Evolutionary conservation across 768 basidiomycete genomes (phyloP).

Genomic region (Xerocomellus amylosporus): DNA sequence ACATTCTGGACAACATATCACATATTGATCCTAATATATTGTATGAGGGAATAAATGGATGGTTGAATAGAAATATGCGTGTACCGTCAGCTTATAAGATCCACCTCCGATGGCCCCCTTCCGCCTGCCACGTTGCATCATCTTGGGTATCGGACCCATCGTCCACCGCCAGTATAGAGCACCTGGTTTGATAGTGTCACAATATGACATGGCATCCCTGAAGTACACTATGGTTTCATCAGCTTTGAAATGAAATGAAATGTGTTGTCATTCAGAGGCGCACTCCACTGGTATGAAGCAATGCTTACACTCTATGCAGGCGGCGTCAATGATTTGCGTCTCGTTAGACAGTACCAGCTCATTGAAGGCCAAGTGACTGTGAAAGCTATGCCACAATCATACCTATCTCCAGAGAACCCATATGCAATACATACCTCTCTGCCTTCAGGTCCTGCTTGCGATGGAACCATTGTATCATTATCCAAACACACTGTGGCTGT

Average conservation of each 20-base stretch:
- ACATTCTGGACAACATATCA: too few relatives aligned
- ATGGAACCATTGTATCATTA: slow-evolving; percentile 3
- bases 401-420: too few relatives aligned
- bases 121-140: too few relatives aligned
- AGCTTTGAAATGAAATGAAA: background rate
- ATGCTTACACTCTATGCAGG: background rate
- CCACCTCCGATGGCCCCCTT: too few relatives aligned
- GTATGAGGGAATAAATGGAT: too few relatives aligned
- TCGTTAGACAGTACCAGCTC: background rate
- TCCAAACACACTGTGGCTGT: background rate
- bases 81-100: too few relatives aligned
- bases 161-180: too few relatives aligned
- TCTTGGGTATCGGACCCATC: too few relatives aligned
- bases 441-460: background rate
- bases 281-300: too few relatives aligned
- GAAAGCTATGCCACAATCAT: background rate
- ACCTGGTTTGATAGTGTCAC: background rate
- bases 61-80: too few relatives aligned
- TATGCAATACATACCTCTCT: background rate
- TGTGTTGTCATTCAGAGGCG: too few relatives aligned
- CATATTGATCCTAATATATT: background rate
- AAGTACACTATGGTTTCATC: background rate
- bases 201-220: background rate
- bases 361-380: background rate
- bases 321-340: background rate